Conservation (phyloP, 2,329 filamentous ascomycete species). For the Capronia americana region DNA sequence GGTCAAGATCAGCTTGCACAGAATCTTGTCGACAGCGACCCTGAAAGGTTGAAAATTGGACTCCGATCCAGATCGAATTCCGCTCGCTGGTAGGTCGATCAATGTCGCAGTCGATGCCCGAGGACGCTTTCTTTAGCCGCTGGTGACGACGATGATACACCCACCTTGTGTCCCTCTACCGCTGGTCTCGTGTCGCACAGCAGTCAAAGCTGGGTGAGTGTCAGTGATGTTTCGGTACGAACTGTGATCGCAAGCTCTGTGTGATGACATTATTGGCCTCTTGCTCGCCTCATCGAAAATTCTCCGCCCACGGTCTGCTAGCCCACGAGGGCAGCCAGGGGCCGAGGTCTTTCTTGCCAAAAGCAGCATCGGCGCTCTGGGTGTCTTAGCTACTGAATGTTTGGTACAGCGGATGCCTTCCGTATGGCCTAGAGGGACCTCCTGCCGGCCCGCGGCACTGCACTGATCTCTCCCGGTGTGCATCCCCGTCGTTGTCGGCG, state of each 20-base stretch:
- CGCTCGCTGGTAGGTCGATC: background rate
- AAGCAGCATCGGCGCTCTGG: conserved; percentile 1
- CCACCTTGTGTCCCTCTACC: background rate
- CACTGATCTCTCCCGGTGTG: background rate
- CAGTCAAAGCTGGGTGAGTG: background rate
- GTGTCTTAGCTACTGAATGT: conserved; percentile 14
- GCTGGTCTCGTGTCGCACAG: background rate
- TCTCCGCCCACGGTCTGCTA: background rate
- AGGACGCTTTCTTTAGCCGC: background rate
- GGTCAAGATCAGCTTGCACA: background rate
- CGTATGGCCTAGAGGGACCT: conserved; percentile 6
- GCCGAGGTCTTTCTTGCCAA: background rate
- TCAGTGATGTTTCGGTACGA: background rate
- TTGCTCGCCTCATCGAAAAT: conserved; percentile 1
- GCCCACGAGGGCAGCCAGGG: conserved; percentile 15
- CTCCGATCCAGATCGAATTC: background rate
- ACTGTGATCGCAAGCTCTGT: background rate
- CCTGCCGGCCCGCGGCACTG: background rate
- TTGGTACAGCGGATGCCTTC: conserved; percentile 12
- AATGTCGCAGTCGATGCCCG: background rate
- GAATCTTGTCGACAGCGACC: background rate
- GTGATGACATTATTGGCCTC: background rate
- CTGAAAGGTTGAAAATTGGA: background rate
- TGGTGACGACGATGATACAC: background rate
- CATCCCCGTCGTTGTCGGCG: background rate